Evolutionary conservation across 495 filamentous ascomycete genomes (phyloP).

Genomic region (Annulohypoxylon moriforme): DNA sequence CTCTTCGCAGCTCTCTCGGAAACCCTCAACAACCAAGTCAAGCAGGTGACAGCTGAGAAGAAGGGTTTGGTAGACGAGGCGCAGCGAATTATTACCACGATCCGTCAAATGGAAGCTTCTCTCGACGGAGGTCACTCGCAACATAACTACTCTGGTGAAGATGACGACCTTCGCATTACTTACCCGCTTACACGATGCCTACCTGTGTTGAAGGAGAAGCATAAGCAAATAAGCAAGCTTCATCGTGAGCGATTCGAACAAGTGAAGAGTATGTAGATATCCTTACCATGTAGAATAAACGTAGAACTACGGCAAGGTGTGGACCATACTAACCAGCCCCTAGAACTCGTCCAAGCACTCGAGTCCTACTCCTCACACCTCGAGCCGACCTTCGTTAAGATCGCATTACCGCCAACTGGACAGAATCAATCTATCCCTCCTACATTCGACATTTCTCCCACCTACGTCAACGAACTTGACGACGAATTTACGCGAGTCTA

Average conservation of each 20-base stretch:
- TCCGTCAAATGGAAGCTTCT: slow-evolving; percentile 92
- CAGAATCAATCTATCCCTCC: slow-evolving; percentile 79
- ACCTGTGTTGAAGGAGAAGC: slow-evolving; percentile 83
- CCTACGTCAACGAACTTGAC: slow-evolving; percentile 89
- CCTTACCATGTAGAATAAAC: neutral
- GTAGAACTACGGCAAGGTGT: neutral
- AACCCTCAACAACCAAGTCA: slow-evolving; percentile 85
- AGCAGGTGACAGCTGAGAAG: slow-evolving; percentile 84
- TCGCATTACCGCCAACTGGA: slow-evolving; percentile 82
- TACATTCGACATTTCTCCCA: slow-evolving; percentile 86
- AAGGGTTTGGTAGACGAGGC: slow-evolving; percentile 86
- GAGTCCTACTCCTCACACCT: slow-evolving; percentile 96
- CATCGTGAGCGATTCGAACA: slow-evolving; percentile 93
- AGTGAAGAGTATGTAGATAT: slow-evolving; percentile 81
- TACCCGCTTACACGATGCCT: slow-evolving; percentile 84
- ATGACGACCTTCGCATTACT: slow-evolving; percentile 76
- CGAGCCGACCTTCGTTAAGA: slow-evolving; percentile 82
- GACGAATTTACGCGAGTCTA: slow-evolving; percentile 92
- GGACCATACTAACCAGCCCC: slow-evolving; percentile 27
- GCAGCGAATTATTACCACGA: slow-evolving; percentile 81
- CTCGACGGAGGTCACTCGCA: slow-evolving; percentile 78
- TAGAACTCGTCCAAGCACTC: slow-evolving; percentile 91
- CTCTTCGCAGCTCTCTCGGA: slow-evolving; percentile 89
- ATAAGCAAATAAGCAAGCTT: slow-evolving; percentile 77
- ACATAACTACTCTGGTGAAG: slow-evolving; percentile 61